A percentile compares a stretch with the other conserved stretches of the same genome.
Evolutionary conservation across 1,284 basidiomycete genomes (phyloP).

Genomic region (Cutaneotrichosporon sp.): DNA sequence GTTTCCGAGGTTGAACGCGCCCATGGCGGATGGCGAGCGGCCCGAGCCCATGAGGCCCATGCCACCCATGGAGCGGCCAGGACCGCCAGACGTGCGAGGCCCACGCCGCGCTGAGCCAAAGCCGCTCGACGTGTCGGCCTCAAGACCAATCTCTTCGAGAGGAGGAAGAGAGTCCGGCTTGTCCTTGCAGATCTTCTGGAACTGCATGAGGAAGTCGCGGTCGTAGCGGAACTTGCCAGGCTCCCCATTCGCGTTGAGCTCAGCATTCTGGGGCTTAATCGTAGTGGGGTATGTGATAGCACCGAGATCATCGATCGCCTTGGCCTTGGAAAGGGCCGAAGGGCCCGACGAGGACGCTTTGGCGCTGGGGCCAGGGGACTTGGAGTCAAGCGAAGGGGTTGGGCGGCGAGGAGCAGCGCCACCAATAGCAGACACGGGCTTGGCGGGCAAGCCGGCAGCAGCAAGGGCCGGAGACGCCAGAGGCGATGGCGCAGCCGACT

Average conservation of each 20-base stretch:
- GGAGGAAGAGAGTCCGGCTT: slow-evolving; percentile 87
- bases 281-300: slow-evolving; percentile 79
- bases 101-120: slow-evolving; percentile 39
- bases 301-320: slow-evolving; percentile 77
- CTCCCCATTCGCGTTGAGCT: slow-evolving; percentile 75
- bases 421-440: slow-evolving; percentile 46
- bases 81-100: slow-evolving; percentile 38
- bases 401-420: slow-evolving; percentile 39
- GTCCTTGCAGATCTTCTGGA: slow-evolving; percentile 92
- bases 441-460: slow-evolving; percentile 50
- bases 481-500: slow-evolving; percentile 40
- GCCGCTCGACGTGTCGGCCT: slow-evolving; percentile 61
- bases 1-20: slow-evolving; percentile 61
- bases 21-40: slow-evolving; percentile 31
- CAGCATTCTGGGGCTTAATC: slow-evolving; percentile 76
- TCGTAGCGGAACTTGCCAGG: slow-evolving; percentile 97
- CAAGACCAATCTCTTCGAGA: slow-evolving; percentile 87
- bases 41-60: slow-evolving; percentile 53
- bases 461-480: slow-evolving; percentile 46
- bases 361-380: slow-evolving; percentile 40
- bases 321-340: slow-evolving; percentile 70
- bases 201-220: slow-evolving; percentile 95
- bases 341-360: slow-evolving; percentile 42
- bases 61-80: slow-evolving; percentile 58
- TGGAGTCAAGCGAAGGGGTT: slow-evolving; percentile 71